Evolutionary conservation across 768 basidiomycete genomes (phyloP).

Genomic region (Sporobolomyces phaffii): DNA sequence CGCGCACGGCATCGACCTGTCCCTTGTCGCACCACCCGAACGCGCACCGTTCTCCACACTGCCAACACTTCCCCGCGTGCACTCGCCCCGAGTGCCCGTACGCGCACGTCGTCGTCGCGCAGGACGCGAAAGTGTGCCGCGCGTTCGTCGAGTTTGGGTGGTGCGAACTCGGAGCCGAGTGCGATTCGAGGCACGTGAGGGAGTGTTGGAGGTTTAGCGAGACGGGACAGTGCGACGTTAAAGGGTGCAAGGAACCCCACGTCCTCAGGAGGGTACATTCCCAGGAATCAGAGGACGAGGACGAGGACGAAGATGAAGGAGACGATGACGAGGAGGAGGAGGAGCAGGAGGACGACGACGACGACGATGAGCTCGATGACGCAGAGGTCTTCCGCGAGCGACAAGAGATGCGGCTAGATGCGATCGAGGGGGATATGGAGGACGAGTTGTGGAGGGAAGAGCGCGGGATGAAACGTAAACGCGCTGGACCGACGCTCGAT

Average conservation of each 20-base stretch:
- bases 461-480: slow-evolving; percentile 13
- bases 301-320: slow-evolving; percentile 6
- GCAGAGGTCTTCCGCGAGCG: too few relatives aligned
- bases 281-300: slow-evolving; percentile 5
- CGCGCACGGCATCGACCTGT: slow-evolving; percentile 65
- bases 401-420: too few relatives aligned
- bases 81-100: slow-evolving; percentile 73
- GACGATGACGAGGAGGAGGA: slow-evolving; percentile 9
- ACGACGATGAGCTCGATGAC: slow-evolving; percentile 21
- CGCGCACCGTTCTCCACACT: slow-evolving; percentile 90
- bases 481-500: slow-evolving; percentile 13
- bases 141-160: slow-evolving; percentile 94
- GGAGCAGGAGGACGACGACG: slow-evolving; percentile 35
- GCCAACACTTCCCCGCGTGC: slow-evolving; percentile 89
- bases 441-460: too few relatives aligned
- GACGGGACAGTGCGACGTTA: slow-evolving; percentile 69
- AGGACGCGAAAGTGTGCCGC: slow-evolving; percentile 75
- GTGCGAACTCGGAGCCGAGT: slow-evolving; percentile 77
- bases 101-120: slow-evolving; percentile 83
- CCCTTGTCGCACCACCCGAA: slow-evolving; percentile 86
- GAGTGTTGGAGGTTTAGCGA: slow-evolving; percentile 97
- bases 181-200: slow-evolving; percentile 81
- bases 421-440: too few relatives aligned
- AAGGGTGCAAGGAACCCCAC: slow-evolving; percentile 86
- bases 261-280: slow-evolving; percentile 66